Base-by-base conservation (phyloP, 2,329 filamentous ascomycete genomes). In the Trichoderma hamatum region DNA sequence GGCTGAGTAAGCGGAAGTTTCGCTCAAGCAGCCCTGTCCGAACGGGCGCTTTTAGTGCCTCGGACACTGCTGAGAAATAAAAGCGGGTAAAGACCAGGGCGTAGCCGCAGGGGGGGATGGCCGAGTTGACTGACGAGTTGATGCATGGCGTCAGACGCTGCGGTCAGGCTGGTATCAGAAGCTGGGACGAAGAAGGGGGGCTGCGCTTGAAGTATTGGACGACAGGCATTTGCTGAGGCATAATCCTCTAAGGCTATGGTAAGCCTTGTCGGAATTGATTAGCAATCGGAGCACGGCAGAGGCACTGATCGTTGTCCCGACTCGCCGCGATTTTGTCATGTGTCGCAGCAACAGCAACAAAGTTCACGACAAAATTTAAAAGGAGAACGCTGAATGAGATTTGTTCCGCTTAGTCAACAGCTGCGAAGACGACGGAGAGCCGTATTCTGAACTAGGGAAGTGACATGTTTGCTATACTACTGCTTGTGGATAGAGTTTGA, bases 1-100 rank as follows among this genome's bases (percentile, higher is more conserved):
- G 3, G 52, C 16, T 67, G 64, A 67, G 54, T 67, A 24, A 67
- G 64, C 64, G 64, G 64, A 59, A 19, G 54, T 59, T 67, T 67
- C 54, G 54, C 64, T 66, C 28, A 34, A 26, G 28, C 54, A 56
- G 28, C 54, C 54, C 64, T 66, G 63, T 66, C 63, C 63, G 63
- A 66, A n/a, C 54, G 13, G 52, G 36, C 52, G 52, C 54, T 58
- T 21, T 16, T 49, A 21, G n/a, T 10, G 11, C n/a, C n/a, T n/a
- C n/a, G n/a, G n/a, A n/a, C 34, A 3, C 46, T 49, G 46, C 46
- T 49, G 46, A 49, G 39, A 49, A 49, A 24, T 24, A 54, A 55
- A 58, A n/a, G 64, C 28, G 64, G 52, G 26, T 36, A 13, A 28
- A 32, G 59, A 21, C 52, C 28, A 67, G 6, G 51, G 54, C 28